These are phyloP conservation scores for Usnea hakonensis DNA, from an alignment of 495 filamentous ascomycete genomes.

Conservation along the genomic window DNA sequence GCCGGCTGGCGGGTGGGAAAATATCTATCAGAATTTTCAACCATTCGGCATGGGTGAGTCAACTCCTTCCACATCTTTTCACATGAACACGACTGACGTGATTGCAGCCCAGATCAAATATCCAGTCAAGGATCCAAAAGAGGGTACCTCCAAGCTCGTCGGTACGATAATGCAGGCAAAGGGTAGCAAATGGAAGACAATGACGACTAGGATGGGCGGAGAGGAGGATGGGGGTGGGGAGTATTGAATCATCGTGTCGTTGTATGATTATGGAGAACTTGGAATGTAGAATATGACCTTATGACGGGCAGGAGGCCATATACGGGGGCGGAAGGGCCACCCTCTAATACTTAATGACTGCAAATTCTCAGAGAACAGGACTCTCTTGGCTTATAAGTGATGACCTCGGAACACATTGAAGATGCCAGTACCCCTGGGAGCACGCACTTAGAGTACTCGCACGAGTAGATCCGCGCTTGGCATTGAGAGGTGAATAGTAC, in stretches of 20 bases:
- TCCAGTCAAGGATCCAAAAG: not conserved
- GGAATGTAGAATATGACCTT: not conserved
- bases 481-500: not conserved
- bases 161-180: constrained; percentile 15
- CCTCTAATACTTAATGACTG: too few species aligned
- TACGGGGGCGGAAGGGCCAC: too few species aligned
- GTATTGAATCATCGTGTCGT: not conserved
- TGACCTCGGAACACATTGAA: too few species aligned
- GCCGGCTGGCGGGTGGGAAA: constrained; percentile 38
- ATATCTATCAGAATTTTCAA: constrained; percentile 34
- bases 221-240: constrained; percentile 3
- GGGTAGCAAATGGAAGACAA: constrained; percentile 16
- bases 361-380: too few species aligned
- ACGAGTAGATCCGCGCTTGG: too few species aligned
- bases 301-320: not conserved
- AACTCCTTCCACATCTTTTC: not conserved
- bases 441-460: not conserved
- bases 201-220: constrained; percentile 19
- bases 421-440: not conserved
- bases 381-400: too few species aligned
- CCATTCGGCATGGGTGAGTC: constrained; percentile 25
- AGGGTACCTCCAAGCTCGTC: not conserved
- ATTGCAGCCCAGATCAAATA: constrained; percentile 6
- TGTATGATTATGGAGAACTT: not conserved
- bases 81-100: not conserved